These are phyloP conservation scores for Auriscalpium vulgare DNA, from an alignment of 768 basidiomycete genomes.

Conservation along the genomic window DNA sequence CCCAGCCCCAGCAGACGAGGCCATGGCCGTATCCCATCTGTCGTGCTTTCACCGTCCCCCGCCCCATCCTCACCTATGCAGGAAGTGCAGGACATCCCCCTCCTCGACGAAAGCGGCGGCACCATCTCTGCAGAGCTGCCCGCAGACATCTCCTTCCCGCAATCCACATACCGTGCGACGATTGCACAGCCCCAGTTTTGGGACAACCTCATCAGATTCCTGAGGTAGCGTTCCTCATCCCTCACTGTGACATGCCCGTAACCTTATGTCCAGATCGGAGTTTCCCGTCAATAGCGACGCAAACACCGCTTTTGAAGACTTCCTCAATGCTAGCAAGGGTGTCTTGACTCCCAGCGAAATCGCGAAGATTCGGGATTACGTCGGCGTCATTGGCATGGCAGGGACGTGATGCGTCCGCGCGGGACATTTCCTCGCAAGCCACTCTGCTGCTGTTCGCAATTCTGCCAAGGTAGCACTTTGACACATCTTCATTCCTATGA, in stretches of 20 bases:
- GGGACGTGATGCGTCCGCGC: conserved; percentile 39
- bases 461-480: no score
- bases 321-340: conserved; percentile 75
- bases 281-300: conserved; percentile 60
- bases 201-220: conserved; percentile 57
- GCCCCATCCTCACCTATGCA: conserved; percentile 47
- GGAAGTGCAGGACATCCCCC: conserved; percentile 51
- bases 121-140: conserved; percentile 28
- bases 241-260: not conserved
- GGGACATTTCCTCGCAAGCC: no score
- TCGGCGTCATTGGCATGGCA: conserved; percentile 85
- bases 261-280: conserved; percentile 37
- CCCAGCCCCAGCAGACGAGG: conserved; percentile 25
- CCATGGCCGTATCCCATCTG: conserved; percentile 67
- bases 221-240: conserved; percentile 33
- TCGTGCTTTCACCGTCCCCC: conserved; percentile 55
- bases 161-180: conserved; percentile 44
- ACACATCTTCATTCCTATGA: no score
- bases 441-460: no score
- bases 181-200: conserved; percentile 79
- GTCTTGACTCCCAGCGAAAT: conserved; percentile 78
- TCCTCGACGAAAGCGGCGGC: conserved; percentile 55
- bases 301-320: conserved; percentile 74
- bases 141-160: conserved; percentile 21
- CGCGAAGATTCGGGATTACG: conserved; percentile 83